phyloP scores from a whole-genome alignment of 2,329 filamentous ascomycete genomes.

The Colletotrichum shisoi region DNA sequence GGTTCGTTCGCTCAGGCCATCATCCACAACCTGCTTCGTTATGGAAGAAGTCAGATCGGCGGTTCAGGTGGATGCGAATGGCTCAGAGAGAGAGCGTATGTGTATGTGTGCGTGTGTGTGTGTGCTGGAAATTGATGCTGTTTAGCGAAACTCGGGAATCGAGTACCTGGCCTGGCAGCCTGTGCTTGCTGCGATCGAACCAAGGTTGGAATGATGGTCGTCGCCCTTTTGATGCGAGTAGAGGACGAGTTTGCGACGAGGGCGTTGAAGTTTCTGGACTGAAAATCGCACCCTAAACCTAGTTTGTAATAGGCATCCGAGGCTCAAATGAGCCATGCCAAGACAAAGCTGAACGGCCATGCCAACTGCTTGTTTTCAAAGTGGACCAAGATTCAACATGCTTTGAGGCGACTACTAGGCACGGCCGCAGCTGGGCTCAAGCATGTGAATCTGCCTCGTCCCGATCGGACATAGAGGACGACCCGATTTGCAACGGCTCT shows the following conservation, averaged over 20 bases:
- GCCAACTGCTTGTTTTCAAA: slow-evolving; percentile 2
- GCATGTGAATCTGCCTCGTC: slow-evolving; percentile 24
- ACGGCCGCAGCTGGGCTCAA: slow-evolving; percentile 10
- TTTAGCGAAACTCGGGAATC: neutral
- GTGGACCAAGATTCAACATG: slow-evolving; percentile 2
- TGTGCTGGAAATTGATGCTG: slow-evolving; percentile 4
- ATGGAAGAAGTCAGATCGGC: slow-evolving; percentile 28
- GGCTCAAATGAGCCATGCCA: slow-evolving; percentile 12
- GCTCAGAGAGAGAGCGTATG: neutral
- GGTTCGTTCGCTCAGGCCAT: slow-evolving; percentile 37
- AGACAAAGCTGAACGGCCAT: slow-evolving; percentile 6
- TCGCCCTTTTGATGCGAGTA: neutral
- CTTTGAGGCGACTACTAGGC: slow-evolving; percentile 13
- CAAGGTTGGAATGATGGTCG: neutral
- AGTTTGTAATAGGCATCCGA: neutral
- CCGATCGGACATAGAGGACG: neutral
- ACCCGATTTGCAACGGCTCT: neutral
- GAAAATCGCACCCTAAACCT: slow-evolving; percentile 20
- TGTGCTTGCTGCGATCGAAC: neutral
- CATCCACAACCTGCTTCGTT: slow-evolving; percentile 27
- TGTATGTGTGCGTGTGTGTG: neutral
- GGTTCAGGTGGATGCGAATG: slow-evolving; percentile 12
- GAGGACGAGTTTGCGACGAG: slow-evolving; percentile 5
- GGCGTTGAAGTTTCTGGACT: slow-evolving; percentile 2
- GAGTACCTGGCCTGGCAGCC: neutral